phyloP scores from a whole-genome alignment of 2,329 filamentous ascomycete genomes.

The Fusarium sp. region DNA sequence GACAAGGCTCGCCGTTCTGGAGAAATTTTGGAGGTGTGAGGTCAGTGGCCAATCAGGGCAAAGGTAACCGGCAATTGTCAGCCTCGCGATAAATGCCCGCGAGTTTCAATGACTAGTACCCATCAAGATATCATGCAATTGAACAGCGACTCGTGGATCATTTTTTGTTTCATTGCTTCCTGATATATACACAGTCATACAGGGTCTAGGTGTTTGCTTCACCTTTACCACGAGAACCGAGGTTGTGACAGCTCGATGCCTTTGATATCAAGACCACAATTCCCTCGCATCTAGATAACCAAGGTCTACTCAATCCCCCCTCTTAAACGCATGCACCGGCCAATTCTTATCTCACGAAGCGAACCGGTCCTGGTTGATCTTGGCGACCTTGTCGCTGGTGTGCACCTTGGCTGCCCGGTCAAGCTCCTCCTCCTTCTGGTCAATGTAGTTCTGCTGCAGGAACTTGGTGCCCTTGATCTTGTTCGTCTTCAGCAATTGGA shows the following conservation, averaged over 20 bases:
- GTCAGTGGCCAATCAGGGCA: constrained; percentile 42
- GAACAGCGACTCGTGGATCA: constrained; percentile 10
- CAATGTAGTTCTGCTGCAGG: constrained; percentile 80
- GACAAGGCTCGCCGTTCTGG: constrained; percentile 38
- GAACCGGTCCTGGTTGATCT: constrained; percentile 50
- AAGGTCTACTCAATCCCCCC: constrained; percentile 11
- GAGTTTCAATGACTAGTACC: not conserved
- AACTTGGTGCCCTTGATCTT: constrained; percentile 84
- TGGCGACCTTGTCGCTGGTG: constrained; percentile 53
- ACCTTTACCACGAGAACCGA: constrained; percentile 27
- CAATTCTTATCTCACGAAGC: constrained; percentile 38
- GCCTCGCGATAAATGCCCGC: constrained; percentile 38
- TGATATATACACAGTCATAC: constrained; percentile 50
- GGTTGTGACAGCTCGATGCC: constrained; percentile 28
- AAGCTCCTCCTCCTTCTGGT: constrained; percentile 59
- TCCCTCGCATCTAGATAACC: constrained; percentile 35
- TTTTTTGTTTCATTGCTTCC: constrained; percentile 42
- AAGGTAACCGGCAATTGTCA: constrained; percentile 37
- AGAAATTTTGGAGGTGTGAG: constrained; percentile 45
- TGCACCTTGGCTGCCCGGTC: constrained; percentile 53
- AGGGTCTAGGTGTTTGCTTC: constrained; percentile 38
- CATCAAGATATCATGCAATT: not conserved
- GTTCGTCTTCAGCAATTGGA: constrained; percentile 79
- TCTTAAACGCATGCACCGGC: constrained; percentile 2
- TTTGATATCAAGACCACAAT: constrained; percentile 34